Percentiles rank a stretch among this genome's conserved stretches.
Conservation (phyloP, 2,329 filamentous ascomycete species). For the Penicillium sp. region DNA sequence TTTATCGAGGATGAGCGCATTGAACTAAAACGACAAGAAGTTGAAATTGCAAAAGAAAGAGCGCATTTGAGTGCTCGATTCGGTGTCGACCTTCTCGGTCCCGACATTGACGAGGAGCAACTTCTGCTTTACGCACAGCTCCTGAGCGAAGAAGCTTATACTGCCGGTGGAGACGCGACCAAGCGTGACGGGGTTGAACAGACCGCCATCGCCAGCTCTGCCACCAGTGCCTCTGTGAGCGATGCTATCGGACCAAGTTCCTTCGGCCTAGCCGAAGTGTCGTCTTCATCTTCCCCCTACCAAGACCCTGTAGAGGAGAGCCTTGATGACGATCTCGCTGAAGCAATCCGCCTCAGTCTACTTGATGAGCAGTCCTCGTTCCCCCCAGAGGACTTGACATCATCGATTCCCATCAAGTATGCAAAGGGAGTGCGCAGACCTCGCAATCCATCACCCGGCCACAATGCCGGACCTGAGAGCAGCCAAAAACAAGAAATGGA, state of each 20-base stretch:
- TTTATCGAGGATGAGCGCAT: conserved; percentile 87
- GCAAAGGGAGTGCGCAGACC: conserved; percentile 35
- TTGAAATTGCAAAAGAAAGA: conserved; percentile 69
- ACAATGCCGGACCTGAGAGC: conserved; percentile 37
- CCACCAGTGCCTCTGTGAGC: conserved; percentile 46
- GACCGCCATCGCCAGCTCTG: conserved; percentile 45
- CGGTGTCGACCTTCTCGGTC: conserved; percentile 74
- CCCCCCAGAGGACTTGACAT: conserved; percentile 25
- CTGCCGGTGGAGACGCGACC: conserved; percentile 50
- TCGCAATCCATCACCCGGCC: conserved; percentile 27
- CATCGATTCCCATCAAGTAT: conserved; percentile 45
- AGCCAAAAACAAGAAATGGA: conserved; percentile 56
- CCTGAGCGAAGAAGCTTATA: conserved; percentile 64
- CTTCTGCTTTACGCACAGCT: conserved; percentile 67
- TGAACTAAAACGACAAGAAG: conserved; percentile 77
- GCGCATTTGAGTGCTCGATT: conserved; percentile 78
- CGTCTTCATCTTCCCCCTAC: conserved; percentile 45
- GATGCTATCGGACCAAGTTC: conserved; percentile 45
- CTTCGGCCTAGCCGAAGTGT: conserved; percentile 38
- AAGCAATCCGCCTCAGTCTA: conserved; percentile 64
- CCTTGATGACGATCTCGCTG: conserved; percentile 64
- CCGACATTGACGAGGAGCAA: conserved; percentile 65
- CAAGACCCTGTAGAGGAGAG: conserved; percentile 54
- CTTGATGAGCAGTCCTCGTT: conserved; percentile 42
- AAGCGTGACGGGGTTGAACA: conserved; percentile 53